Evolutionary conservation across 768 basidiomycete genomes (phyloP).

Genomic region (Fomitopsis serialis): DNA sequence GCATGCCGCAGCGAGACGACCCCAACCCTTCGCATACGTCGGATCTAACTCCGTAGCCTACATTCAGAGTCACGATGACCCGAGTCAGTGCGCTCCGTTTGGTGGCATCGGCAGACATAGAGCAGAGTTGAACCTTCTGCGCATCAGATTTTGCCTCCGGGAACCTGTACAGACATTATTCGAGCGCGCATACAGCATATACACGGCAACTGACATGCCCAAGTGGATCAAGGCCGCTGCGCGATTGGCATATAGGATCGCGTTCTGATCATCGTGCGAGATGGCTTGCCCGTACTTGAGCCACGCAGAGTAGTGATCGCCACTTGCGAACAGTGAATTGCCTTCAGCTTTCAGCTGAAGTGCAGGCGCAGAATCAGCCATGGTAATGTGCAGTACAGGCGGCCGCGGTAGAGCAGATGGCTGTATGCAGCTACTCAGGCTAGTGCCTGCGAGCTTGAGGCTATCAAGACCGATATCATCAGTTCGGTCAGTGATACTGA

Average conservation of each 20-base stretch:
- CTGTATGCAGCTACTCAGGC: too few species aligned
- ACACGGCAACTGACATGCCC: constrained; percentile 32
- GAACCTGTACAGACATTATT: constrained; percentile 9
- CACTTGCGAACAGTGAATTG: constrained; percentile 32
- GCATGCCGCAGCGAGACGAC: neutral
- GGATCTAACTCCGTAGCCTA: neutral
- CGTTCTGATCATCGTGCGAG: constrained; percentile 30
- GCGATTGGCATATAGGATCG: constrained; percentile 40
- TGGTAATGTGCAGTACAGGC: too few species aligned
- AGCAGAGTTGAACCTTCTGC: neutral
- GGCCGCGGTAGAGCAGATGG: too few species aligned
- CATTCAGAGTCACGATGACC: neutral
- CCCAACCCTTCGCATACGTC: neutral
- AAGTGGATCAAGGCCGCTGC: constrained; percentile 35
- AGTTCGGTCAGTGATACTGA: too few species aligned
- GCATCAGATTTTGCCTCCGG: constrained; percentile 12
- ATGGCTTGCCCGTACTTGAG: constrained; percentile 39
- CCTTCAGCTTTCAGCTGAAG: constrained; percentile 40
- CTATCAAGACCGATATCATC: too few species aligned
- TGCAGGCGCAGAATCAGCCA: too few species aligned
- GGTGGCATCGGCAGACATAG: neutral
- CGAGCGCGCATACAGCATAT: too few species aligned
- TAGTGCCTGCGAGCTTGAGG: too few species aligned
- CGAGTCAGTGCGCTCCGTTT: too few species aligned
- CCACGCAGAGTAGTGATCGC: constrained; percentile 30